Base-by-base conservation (phyloP, 2,329 filamentous ascomycete species). In the Seiridium unicorne region DNA sequence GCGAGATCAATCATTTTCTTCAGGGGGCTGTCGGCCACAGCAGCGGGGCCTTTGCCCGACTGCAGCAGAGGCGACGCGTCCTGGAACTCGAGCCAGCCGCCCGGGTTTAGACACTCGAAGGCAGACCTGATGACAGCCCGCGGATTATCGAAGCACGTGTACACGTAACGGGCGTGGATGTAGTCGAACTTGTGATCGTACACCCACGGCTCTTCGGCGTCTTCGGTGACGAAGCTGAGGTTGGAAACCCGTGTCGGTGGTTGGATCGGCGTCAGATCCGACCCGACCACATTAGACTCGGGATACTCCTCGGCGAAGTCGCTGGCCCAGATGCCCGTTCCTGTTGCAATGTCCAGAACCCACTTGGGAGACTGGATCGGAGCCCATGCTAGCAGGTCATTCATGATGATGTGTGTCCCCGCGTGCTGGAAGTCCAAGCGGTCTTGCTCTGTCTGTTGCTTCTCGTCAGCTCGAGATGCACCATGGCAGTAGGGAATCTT, bases 131-230 rank as follows among this genome's bases (percentile, higher is more conserved):
- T 34, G 1, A 57, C 55, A 2, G 34, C 6, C 44, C 36, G 26
- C 26, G 55, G 26, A 47, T 44, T 31, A n/a, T 57, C 44, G 13
- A 57, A 57, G 44, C 55, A 57, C 4, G 55, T 35, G 32, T 47
- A 35, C 2, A 57, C 44, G 35, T 46, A 46, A 1, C 44, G 18
- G 4, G 35, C 5, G 44, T 46, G 55, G 11, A 48, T 48, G n/a
- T 47, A 57, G 10, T 48, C 55, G 26, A 57, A 48, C 10, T 36
- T 36, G 9, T 42, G 18, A 11, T 44, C 40, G 53, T 44, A 40
- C 10, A 55, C 7, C 53, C 53, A 55, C 6, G 26, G 36, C 55
- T 57, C 55, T 35, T 57, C 55, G 6, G 42, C 32, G 13, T 57
- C 55, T n/a, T 46, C 55, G 11, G 26, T 26, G 2, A 57, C 55